A percentile compares a stretch with the other conserved stretches of the same genome.
phyloP scores from a whole-genome alignment of 2,329 filamentous ascomycete genomes.

The Exophiala xenobiotica region DNA sequence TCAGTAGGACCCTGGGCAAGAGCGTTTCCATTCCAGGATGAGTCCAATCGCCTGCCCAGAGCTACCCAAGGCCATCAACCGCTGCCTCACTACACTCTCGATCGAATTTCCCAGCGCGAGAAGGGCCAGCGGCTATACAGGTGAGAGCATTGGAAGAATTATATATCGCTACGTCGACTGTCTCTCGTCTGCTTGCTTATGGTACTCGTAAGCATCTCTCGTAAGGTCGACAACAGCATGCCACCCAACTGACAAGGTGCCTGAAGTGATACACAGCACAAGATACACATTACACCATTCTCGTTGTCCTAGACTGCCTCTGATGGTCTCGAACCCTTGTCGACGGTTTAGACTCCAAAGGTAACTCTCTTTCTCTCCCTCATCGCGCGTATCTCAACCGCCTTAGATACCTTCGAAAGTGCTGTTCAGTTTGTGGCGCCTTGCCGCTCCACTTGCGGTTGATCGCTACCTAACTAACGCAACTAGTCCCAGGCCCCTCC shows the following conservation, averaged over 20 bases:
- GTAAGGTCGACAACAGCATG: neutral
- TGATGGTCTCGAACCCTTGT: neutral
- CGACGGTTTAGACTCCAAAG: neutral
- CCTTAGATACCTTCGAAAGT: neutral
- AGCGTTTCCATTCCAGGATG: neutral
- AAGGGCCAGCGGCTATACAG: constrained; percentile 8
- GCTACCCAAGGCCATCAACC: neutral
- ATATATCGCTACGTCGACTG: constrained; percentile 10
- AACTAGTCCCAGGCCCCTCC: neutral
- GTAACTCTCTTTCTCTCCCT: too few species aligned
- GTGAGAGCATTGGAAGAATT: constrained; percentile 8
- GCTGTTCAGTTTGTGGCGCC: neutral
- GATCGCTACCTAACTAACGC: too few species aligned
- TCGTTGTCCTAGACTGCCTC: neutral
- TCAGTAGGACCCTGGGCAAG: neutral
- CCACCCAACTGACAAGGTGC: neutral
- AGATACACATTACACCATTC: neutral
- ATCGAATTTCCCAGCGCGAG: neutral
- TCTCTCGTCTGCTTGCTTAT: neutral
- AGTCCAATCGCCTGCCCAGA: neutral
- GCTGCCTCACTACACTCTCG: neutral
- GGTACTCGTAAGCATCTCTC: neutral
- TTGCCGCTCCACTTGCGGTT: neutral
- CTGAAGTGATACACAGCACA: neutral
- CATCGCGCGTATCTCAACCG: too few species aligned